Evolutionary conservation across 257 asterid genomes (phyloP), one percentile per base, ranked within the genome.

Genomic region (Solanum chiquidenum): DNA sequence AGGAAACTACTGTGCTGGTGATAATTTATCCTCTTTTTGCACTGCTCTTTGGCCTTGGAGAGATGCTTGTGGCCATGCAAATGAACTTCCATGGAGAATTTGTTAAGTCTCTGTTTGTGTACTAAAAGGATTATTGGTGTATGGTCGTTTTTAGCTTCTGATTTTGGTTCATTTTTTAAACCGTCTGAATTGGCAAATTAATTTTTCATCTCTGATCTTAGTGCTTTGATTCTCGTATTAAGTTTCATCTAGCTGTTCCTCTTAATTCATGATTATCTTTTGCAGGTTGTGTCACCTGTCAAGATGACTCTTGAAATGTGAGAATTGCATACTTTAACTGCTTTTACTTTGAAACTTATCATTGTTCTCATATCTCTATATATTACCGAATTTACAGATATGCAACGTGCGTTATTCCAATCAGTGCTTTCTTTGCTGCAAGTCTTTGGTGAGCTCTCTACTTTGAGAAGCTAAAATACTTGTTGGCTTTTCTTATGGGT

Each of bases 291-390:
- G 55, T n/a, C 95, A 6, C 99, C 99, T 14, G 98, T 93, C 93
- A 95, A 96, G 92, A 96, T 96, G 99, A 96, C 98, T 44, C 94
- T 95, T 93, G 95, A 95, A 92, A 95, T 95, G 99, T 96, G 92
- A 93, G 99, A 86, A 35, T 62, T 64, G 83, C 75, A 35, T 68
- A 86, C 62, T 49, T 79, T 52, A 77, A 83, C 86, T 75, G 72
- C 77, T 64, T 89, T 55, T 87, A 68, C 84, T 90, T 83, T 74
- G 60, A 73, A 86, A 84, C 44, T 58, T 55, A 34, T 86, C 21
- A 64, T 58, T 58, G 35, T 46, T 86, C 31, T 58, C 85, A 55
- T 69, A 44, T 71, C 14, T 88, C 77, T 7, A 27, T 87, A 29
- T 86, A 37, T 92, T 60, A 71, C 49, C 91, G 89, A 69, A 87